Conservation (phyloP, 2,329 filamentous ascomycete species). For the Colletotrichum trifolii region DNA sequence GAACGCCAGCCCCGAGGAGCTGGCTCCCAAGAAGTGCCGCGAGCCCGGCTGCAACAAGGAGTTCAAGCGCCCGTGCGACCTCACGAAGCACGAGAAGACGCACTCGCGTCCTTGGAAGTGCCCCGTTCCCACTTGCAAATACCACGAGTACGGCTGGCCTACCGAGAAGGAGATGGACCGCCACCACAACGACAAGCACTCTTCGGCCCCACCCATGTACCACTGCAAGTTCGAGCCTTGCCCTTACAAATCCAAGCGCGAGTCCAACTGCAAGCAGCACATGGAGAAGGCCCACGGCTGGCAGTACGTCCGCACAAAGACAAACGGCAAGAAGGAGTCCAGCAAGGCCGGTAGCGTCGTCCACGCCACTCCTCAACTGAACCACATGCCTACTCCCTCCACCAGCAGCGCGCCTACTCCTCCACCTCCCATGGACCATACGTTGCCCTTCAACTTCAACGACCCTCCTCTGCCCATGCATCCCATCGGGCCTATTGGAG, state of each 20-base stretch:
- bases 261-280: conserved; percentile 98
- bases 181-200: conserved; percentile 97
- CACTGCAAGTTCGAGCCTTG: conserved; percentile 86
- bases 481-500: conserved; percentile 35
- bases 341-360: conserved; percentile 59
- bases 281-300: conserved; percentile 97
- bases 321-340: conserved; percentile 76
- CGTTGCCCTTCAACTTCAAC: conserved; percentile 43
- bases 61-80: conserved; percentile 96
- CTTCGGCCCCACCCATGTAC: conserved; percentile 80
- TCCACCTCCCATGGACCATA: conserved; percentile 56
- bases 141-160: conserved; percentile 89
- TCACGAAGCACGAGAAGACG: conserved; percentile 98
- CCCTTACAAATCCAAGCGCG: conserved; percentile 93
- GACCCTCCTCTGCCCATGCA: conserved; percentile 30
- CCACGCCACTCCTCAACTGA: conserved; percentile 68
- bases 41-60: conserved; percentile 85
- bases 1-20: conserved; percentile 86
- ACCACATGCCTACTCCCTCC: conserved; percentile 71
- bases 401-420: conserved; percentile 69
- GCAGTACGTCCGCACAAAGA: conserved; percentile 92
- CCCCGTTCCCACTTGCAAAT: conserved; percentile 83
- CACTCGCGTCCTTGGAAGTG: conserved; percentile 98
- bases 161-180: conserved; percentile 98
- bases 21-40: conserved; percentile 81